Percentiles rank a stretch among this genome's conserved stretches.
Evolutionary conservation across 345 rosid species (phyloP).

Genomic region (Bretschneidera sinensis): DNA sequence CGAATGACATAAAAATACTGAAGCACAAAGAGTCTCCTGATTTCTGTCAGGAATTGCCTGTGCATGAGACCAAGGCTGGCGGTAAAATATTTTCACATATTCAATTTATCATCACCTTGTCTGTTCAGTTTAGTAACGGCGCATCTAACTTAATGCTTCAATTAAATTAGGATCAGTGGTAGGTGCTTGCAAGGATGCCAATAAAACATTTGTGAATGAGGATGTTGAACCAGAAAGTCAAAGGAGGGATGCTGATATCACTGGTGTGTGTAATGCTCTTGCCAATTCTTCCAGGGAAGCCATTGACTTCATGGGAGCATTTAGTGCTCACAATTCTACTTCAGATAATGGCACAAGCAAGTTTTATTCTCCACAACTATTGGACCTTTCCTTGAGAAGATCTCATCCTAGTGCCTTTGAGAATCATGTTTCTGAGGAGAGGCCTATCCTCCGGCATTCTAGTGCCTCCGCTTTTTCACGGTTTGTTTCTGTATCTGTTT

Average conservation of each 20-base stretch:
- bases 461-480: conserved; percentile 82
- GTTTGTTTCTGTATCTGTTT: conserved; percentile 32
- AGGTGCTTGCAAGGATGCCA: conserved; percentile 22
- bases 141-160: conserved; percentile 11
- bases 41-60: conserved; percentile 19
- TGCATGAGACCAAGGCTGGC: conserved; percentile 28
- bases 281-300: conserved; percentile 43
- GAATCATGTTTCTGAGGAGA: conserved; percentile 43
- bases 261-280: conserved; percentile 19
- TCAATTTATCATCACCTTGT: conserved; percentile 5
- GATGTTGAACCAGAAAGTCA: conserved; percentile 25
- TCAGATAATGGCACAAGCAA: conserved; percentile 28
- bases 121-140: neutral
- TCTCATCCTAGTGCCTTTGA: conserved; percentile 33
- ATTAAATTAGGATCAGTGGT: conserved; percentile 20
- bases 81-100: conserved; percentile 27
- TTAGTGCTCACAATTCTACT: conserved; percentile 23
- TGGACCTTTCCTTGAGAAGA: conserved; percentile 79
- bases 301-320: conserved; percentile 75
- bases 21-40: conserved; percentile 14
- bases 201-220: conserved; percentile 11
- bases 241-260: conserved; percentile 19
- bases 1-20: conserved; percentile 20
- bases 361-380: conserved; percentile 41
- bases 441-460: conserved; percentile 56